Evolutionary conservation across 306 rosid species (phyloP).

Genomic region (Coriaria nepalensis): DNA sequence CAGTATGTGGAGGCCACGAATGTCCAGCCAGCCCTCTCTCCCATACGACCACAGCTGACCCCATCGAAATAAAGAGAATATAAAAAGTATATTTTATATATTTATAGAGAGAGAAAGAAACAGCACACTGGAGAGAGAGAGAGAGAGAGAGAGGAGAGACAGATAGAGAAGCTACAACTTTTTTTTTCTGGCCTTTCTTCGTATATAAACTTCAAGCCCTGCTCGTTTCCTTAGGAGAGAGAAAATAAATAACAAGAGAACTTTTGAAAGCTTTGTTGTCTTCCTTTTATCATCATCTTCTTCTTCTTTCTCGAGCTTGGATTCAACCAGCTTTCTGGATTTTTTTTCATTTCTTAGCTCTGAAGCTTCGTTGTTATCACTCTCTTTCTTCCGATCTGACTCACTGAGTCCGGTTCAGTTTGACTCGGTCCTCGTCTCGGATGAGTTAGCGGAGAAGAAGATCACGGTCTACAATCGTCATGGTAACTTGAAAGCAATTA

Average conservation of each 20-base stretch:
- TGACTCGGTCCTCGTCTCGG: conserved; percentile 42
- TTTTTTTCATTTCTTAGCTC: conserved; percentile 10
- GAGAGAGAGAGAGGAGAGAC: conserved; percentile 4
- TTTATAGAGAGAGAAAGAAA: conserved; percentile 22
- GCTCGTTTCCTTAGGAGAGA: conserved; percentile 15
- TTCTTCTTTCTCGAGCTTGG: conserved; percentile 17
- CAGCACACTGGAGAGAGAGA: conserved; percentile 30
- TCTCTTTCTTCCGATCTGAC: conserved; percentile 50
- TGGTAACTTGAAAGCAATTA: conserved; percentile 38
- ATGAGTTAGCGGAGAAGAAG: conserved; percentile 60
- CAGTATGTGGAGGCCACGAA: conserved; percentile 55
- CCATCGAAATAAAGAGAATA: neutral
- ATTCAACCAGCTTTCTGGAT: conserved; percentile 18
- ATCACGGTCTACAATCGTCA: conserved; percentile 60
- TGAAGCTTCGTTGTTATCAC: conserved; percentile 8
- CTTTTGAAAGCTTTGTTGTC: conserved; percentile 28
- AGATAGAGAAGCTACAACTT: conserved; percentile 12
- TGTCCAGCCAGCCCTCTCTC: conserved; percentile 24
- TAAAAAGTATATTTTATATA: conserved; percentile 9
- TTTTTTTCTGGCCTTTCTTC: conserved; percentile 11
- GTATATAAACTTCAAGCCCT: conserved; percentile 20
- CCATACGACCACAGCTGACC: conserved; percentile 30
- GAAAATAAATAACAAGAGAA: conserved; percentile 7
- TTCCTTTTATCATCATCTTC: conserved; percentile 36
- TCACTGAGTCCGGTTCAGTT: conserved; percentile 32